Base-by-base conservation (phyloP, 495 filamentous ascomycete species). In the Cudoniella acicularis region DNA sequence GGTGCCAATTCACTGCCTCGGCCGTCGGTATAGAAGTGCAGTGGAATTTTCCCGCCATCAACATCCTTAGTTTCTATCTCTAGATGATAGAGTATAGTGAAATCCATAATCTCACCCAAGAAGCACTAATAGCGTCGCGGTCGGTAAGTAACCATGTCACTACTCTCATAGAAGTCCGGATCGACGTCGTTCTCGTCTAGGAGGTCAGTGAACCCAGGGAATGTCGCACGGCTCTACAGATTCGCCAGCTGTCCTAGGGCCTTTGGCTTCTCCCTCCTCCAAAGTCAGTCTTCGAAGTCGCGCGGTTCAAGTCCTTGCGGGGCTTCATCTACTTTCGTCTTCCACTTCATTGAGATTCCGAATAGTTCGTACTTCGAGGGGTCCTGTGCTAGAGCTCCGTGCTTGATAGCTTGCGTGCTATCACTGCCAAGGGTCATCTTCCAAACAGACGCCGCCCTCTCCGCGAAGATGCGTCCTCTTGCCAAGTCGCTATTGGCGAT, bases 401-500 rank as follows among this genome's bases (percentile, higher is more conserved):
- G 21, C 21, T 57, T 41, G 40, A 60, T 27, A 18, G 47, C 43
- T 56, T 59, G 41, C 46, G 58, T 45, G 61, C 54, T 56, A 43
- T 64, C 64, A 49, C 42, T 27, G 49, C 65, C 63, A 47, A 62
- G 27, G 20, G 54, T 49, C 25, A 47, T 60, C 56, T 49, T 52
- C 53, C 54, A 68, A 24, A 49, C 18, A 61, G 56, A 54, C 40
- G 49, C 53, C 61, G 69, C 70, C 57, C 62, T 66, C 61, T 70
- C 59, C 26, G 67, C 69, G 56, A 74, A 74, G 41, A 72, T 60
- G 54, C 70, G 61, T 54, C 67, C 72, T 54, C 69, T 58, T 45
- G 72, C 72, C 60, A 63, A 60, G 58, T 74, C 72, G 48, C 63
- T 53, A 64, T 75, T 66, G 48, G 69, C 59, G 61, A 72, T 66